phyloP scores from a whole-genome alignment of 352 stramenopile genomes.

The Pythium phragmitis region DNA sequence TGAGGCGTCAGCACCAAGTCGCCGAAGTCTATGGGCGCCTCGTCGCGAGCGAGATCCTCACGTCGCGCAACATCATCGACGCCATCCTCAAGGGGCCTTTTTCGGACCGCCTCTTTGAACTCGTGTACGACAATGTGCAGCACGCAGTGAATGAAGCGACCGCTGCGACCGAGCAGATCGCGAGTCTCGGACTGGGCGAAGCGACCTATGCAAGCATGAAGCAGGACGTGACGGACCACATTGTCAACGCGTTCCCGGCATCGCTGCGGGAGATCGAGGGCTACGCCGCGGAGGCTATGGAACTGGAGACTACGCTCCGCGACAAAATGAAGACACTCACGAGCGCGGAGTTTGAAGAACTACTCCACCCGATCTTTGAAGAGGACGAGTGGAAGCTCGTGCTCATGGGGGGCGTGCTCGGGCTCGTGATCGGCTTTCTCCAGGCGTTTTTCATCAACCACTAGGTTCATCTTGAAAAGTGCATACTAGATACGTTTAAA shows the following conservation, averaged over 20 bases:
- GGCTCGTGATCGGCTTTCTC: slow-evolving; percentile 88
- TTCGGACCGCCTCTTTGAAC: slow-evolving; percentile 80
- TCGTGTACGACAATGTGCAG: slow-evolving; percentile 88
- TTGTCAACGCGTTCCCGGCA: slow-evolving; percentile 88
- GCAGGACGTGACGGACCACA: slow-evolving; percentile 85
- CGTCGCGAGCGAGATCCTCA: slow-evolving; percentile 83
- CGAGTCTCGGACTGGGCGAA: slow-evolving; percentile 79
- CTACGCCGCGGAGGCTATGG: slow-evolving; percentile 92
- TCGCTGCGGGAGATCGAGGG: slow-evolving; percentile 88
- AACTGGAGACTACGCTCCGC: slow-evolving; percentile 91
- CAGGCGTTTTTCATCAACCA: slow-evolving; percentile 89
- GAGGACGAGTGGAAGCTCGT: slow-evolving; percentile 99
- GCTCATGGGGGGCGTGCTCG: slow-evolving; percentile 93
- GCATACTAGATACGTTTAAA: no score
- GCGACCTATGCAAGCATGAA: slow-evolving; percentile 85
- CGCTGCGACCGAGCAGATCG: slow-evolving; percentile 75
- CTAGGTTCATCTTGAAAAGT: slow-evolving; percentile 21
- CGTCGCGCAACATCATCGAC: slow-evolving; percentile 86
- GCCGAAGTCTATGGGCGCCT: slow-evolving; percentile 87
- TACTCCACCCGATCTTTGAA: slow-evolving; percentile 97
- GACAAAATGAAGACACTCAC: slow-evolving; percentile 91
- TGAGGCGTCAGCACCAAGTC: slow-evolving; percentile 91
- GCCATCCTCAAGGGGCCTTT: slow-evolving; percentile 86
- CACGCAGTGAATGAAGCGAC: slow-evolving; percentile 77
- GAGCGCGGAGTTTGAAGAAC: slow-evolving; percentile 92